These are phyloP conservation scores for Daldinia loculata DNA, from an alignment of 495 filamentous ascomycete species.

Conservation along the genomic window DNA sequence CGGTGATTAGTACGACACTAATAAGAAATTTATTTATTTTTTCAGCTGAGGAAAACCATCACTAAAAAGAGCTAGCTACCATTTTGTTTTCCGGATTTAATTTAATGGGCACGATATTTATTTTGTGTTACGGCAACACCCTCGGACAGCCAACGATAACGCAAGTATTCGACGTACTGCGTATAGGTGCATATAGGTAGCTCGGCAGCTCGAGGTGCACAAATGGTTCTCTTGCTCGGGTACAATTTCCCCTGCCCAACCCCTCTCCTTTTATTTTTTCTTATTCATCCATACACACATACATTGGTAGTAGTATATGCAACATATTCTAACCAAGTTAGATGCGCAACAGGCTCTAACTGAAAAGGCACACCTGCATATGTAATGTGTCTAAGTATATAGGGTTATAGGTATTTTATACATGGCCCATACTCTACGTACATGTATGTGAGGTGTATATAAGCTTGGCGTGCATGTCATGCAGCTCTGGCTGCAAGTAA, in stretches of 20 bases:
- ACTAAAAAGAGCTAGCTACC: slow-evolving; percentile 17
- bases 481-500: slow-evolving; percentile 41
- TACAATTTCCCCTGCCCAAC: slow-evolving; percentile 21
- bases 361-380: slow-evolving; percentile 6
- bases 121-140: slow-evolving; percentile 21
- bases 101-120: not conserved
- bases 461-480: slow-evolving; percentile 40
- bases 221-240: slow-evolving; percentile 25
- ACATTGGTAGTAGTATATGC: not conserved
- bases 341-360: not conserved
- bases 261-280: slow-evolving; percentile 15
- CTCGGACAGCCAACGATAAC: not conserved
- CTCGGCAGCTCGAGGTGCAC: slow-evolving; percentile 1
- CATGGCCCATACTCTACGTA: not conserved
- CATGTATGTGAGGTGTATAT: slow-evolving; percentile 22
- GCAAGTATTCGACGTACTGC: not conserved
- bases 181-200: slow-evolving; percentile 1
- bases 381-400: not conserved
- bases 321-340: not conserved
- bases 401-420: not conserved
- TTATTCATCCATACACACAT: not conserved
- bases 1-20: slow-evolving; percentile 23
- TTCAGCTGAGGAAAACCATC: slow-evolving; percentile 34
- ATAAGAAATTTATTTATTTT: slow-evolving; percentile 1
- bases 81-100: slow-evolving; percentile 13